These are phyloP conservation scores for Amborella trichopoda DNA, from an alignment of 164 flowering plant species.

Conservation along the genomic window DNA sequence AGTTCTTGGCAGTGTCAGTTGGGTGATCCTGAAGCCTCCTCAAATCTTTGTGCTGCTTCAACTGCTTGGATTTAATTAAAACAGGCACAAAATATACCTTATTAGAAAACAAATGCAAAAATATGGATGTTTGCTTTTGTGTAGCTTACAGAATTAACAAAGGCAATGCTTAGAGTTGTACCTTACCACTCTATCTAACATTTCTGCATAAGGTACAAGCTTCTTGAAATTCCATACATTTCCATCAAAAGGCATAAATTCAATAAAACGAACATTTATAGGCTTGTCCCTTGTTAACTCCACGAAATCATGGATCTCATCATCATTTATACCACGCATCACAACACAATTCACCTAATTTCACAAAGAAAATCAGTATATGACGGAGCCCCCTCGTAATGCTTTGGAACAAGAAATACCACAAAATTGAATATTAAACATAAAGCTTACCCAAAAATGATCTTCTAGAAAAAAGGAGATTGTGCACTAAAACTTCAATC, in stretches of 20 bases:
- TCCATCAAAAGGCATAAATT: slow-evolving; percentile 99
- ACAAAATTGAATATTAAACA: no score
- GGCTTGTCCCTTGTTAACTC: slow-evolving; percentile 79
- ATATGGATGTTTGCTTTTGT: no score
- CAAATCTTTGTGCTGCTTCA: slow-evolving; percentile 28
- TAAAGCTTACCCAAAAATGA: no score
- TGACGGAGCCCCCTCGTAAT: no score
- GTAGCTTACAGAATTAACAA: no score
- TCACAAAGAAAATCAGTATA: no score
- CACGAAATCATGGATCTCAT: slow-evolving; percentile 92
- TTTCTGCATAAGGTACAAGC: slow-evolving; percentile 81
- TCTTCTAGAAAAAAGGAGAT: no score
- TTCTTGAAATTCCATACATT: slow-evolving; percentile 98
- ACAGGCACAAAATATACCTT: no score
- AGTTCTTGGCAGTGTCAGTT: slow-evolving; percentile 88
- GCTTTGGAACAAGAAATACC: no score
- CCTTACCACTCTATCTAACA: slow-evolving; percentile 94
- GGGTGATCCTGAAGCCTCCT: slow-evolving; percentile 70
- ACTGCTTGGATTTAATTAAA: no score
- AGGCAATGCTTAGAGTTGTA: slow-evolving; percentile 38
- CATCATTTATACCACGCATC: slow-evolving; percentile 95
- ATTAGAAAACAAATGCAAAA: no score
- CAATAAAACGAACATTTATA: slow-evolving; percentile 83
- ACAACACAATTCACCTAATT: slow-evolving; percentile 88
- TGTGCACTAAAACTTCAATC: no score